These are phyloP conservation scores for Sporisorium graminicola DNA, from an alignment of 1,284 basidiomycete genomes.

Conservation along the genomic window DNA sequence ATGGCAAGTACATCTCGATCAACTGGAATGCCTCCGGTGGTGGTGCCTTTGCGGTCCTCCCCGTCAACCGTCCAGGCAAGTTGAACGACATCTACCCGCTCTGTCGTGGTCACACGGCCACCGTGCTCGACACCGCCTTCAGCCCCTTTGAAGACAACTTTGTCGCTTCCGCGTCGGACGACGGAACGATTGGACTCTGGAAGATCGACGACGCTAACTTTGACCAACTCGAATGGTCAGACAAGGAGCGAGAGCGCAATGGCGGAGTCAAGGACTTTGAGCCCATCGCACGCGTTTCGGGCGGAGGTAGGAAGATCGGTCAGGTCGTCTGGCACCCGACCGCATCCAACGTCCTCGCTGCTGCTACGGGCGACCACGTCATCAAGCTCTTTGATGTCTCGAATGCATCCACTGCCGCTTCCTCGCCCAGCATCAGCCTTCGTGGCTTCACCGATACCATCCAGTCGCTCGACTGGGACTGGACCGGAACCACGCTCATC, in stretches of 20 bases:
- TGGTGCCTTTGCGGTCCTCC: constrained; percentile 92
- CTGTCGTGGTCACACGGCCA: constrained; percentile 82
- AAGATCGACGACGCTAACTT: constrained; percentile 80
- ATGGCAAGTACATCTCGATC: constrained; percentile 79
- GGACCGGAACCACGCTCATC: constrained; percentile 79
- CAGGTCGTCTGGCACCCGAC: constrained; percentile 96
- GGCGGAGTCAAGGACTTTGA: constrained; percentile 80
- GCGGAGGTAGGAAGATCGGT: constrained; percentile 82
- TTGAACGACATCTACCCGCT: constrained; percentile 93
- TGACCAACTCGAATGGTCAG: constrained; percentile 60
- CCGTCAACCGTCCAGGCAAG: constrained; percentile 75
- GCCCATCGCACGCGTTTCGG: constrained; percentile 74
- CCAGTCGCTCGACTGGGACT: constrained; percentile 87
- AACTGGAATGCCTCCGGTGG: constrained; percentile 97
- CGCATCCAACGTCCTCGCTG: constrained; percentile 86
- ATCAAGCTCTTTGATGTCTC: constrained; percentile 87
- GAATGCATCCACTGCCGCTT: constrained; percentile 70
- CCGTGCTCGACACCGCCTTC: constrained; percentile 97
- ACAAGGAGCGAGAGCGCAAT: constrained; percentile 59
- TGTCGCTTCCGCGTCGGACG: constrained; percentile 90
- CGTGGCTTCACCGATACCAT: constrained; percentile 87
- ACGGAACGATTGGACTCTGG: constrained; percentile 93
- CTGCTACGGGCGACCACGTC: constrained; percentile 86
- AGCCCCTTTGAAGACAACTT: constrained; percentile 92
- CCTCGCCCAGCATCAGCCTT: constrained; percentile 72